phyloP scores from a whole-genome alignment of 2,329 filamentous ascomycete species.

The Fusarium sp. region DNA sequence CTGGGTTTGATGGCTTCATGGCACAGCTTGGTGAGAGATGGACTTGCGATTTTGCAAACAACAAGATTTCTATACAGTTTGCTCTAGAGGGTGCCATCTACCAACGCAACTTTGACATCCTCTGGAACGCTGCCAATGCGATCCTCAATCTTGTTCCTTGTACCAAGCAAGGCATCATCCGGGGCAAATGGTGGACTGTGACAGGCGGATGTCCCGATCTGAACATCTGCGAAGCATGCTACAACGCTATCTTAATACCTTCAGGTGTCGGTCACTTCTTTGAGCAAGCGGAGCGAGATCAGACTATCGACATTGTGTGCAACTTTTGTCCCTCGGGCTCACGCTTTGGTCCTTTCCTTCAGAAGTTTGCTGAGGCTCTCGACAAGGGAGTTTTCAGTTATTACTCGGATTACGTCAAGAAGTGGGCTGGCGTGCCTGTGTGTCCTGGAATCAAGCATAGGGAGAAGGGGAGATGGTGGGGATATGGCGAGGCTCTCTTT shows the following conservation, averaged over 20 bases:
- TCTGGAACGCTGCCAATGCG: conserved; percentile 39
- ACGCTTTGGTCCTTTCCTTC: conserved; percentile 41
- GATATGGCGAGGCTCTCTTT: conserved; percentile 46
- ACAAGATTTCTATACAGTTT: conserved; percentile 34
- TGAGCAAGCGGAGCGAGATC: conserved; percentile 30
- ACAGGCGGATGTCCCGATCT: conserved; percentile 35
- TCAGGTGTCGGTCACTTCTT: conserved; percentile 44
- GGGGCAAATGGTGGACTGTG: conserved; percentile 49
- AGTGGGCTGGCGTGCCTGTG: conserved; percentile 40
- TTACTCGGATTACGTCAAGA: conserved; percentile 43
- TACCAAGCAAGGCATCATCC: conserved; percentile 40
- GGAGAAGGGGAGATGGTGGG: conserved; percentile 47
- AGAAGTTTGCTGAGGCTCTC: conserved; percentile 42
- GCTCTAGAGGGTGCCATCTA: conserved; percentile 42
- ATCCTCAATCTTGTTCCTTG: conserved; percentile 42
- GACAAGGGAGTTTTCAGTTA: conserved; percentile 47
- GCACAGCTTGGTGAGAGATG: conserved; percentile 33
- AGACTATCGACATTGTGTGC: conserved; percentile 41
- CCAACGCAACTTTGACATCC: conserved; percentile 40
- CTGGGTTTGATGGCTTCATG: conserved; percentile 39
- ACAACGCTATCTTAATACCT: conserved; percentile 43
- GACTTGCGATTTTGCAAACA: conserved; percentile 41
- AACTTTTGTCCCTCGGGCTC: conserved; percentile 42
- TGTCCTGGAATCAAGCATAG: conserved; percentile 45
- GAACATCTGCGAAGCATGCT: conserved; percentile 48